Evolutionary conservation across 2,329 filamentous ascomycete genomes (phyloP).

Genomic region (Cytospora chrysosperma): DNA sequence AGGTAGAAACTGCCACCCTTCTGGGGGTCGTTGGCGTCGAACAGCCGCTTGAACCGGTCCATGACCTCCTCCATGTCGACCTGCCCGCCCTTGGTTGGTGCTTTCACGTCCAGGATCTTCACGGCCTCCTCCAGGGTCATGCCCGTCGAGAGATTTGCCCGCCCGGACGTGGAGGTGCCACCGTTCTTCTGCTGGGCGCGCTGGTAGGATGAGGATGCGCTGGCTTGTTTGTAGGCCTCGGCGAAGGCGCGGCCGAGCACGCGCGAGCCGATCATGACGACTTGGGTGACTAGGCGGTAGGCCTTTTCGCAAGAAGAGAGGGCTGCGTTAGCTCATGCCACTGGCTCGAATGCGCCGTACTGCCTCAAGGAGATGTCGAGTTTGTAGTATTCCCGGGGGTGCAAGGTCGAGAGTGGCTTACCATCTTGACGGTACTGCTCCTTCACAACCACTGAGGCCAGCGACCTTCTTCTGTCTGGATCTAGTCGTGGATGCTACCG

Average conservation of each 20-base stretch:
- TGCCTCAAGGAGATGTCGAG: not conserved
- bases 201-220: slow-evolving; percentile 80
- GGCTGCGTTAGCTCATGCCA: slow-evolving; percentile 4
- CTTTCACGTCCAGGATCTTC: slow-evolving; percentile 94
- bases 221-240: slow-evolving; percentile 94
- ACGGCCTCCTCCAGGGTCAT: slow-evolving; percentile 95
- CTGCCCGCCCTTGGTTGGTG: slow-evolving; percentile 74
- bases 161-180: slow-evolving; percentile 40
- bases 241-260: slow-evolving; percentile 90
- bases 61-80: slow-evolving; percentile 77
- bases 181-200: slow-evolving; percentile 65
- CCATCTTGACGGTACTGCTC: slow-evolving; percentile 10
- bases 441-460: not conserved
- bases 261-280: slow-evolving; percentile 84
- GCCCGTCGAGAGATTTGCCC: slow-evolving; percentile 56
- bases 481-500: not conserved
- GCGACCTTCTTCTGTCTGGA: not conserved
- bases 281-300: slow-evolving; percentile 90
- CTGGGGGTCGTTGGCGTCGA: slow-evolving; percentile 90
- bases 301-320: slow-evolving; percentile 55
- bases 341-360: not conserved
- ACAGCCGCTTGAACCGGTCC: slow-evolving; percentile 88
- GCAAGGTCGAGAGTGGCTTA: not conserved
- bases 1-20: slow-evolving; percentile 98
- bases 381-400: not conserved